Conservation (phyloP, 176 grass and related monocot species). For the Typha latifolia region DNA sequence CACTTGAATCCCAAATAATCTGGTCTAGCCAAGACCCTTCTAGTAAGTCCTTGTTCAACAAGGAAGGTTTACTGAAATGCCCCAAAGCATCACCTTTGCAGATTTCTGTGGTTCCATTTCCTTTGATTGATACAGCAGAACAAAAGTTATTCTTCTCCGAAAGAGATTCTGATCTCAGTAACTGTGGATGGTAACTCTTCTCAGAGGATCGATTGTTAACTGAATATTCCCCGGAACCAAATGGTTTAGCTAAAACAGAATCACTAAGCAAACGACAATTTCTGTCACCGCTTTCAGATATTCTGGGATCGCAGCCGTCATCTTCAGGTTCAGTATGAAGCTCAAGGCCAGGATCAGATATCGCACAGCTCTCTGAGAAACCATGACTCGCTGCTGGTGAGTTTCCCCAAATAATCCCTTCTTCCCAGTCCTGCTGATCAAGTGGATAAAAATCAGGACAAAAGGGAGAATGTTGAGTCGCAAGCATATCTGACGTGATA, state of each 20-base stretch:
- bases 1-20: conserved; percentile 74
- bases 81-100: conserved; percentile 31
- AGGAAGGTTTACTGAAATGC: conserved; percentile 52
- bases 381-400: conserved; percentile 51
- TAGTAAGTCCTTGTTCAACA: conserved; percentile 68
- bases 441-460: conserved; percentile 89
- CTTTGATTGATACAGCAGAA: conserved; percentile 19
- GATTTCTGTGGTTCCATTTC: conserved; percentile 22
- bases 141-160: conserved; percentile 24
- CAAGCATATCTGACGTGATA: conserved; percentile 21
- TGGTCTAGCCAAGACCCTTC: conserved; percentile 80
- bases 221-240: conserved; percentile 40
- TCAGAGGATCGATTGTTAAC: conserved; percentile 21
- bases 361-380: conserved; percentile 43
- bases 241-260: conserved; percentile 20
- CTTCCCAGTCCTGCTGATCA: conserved; percentile 87
- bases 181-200: conserved; percentile 13
- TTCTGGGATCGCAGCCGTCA: conserved; percentile 17
- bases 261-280: conserved; percentile 24
- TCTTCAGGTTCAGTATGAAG: conserved; percentile 18
- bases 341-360: conserved; percentile 51
- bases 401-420: conserved; percentile 86
- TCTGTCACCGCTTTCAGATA: conserved; percentile 8
- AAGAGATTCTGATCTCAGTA: conserved; percentile 20
- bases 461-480: conserved; percentile 30